Percentiles rank a stretch among this genome's conserved stretches.
Conservation (phyloP, 768 basidiomycete species). For the Xanthoconium purpureum region DNA sequence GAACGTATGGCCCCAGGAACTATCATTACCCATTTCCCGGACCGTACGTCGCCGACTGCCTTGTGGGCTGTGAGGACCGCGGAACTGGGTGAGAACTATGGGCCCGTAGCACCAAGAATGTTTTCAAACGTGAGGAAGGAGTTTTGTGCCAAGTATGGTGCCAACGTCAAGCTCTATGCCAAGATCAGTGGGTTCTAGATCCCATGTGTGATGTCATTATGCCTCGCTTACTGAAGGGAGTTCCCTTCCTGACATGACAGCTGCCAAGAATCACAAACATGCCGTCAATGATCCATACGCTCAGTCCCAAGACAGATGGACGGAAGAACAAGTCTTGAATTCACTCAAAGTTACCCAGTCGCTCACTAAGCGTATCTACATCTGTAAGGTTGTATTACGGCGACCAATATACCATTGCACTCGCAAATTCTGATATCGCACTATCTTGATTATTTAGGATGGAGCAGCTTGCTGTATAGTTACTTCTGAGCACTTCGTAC, state of each 20-base stretch:
- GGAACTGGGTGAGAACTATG: constrained; percentile 56
- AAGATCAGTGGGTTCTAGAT: constrained; percentile 55
- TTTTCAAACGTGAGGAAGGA: constrained; percentile 70
- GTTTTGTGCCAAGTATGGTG: constrained; percentile 70
- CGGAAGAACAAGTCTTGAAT: constrained; percentile 61
- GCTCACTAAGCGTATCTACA: constrained; percentile 80
- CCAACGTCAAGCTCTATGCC: constrained; percentile 59
- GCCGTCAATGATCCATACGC: constrained; percentile 78
- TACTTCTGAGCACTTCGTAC: constrained; percentile 75
- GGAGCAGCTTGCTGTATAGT: constrained; percentile 74
- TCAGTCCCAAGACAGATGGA: constrained; percentile 77
- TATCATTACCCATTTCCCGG: constrained; percentile 57
- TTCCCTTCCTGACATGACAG: too few species aligned
- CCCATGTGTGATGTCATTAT: not conserved
- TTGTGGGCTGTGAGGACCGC: constrained; percentile 39
- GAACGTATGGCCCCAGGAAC: constrained; percentile 76
- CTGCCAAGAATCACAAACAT: constrained; percentile 79
- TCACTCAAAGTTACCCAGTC: constrained; percentile 65
- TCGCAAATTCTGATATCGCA: not conserved
- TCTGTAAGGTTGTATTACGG: constrained; percentile 63
- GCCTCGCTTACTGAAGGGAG: not conserved
- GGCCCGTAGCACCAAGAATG: constrained; percentile 65
- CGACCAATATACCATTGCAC: not conserved
- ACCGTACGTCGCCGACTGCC: constrained; percentile 42
- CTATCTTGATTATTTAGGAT: constrained; percentile 40